Conservation (phyloP, 345 rosid genomes). For the Leavenworthia alabamica region DNA sequence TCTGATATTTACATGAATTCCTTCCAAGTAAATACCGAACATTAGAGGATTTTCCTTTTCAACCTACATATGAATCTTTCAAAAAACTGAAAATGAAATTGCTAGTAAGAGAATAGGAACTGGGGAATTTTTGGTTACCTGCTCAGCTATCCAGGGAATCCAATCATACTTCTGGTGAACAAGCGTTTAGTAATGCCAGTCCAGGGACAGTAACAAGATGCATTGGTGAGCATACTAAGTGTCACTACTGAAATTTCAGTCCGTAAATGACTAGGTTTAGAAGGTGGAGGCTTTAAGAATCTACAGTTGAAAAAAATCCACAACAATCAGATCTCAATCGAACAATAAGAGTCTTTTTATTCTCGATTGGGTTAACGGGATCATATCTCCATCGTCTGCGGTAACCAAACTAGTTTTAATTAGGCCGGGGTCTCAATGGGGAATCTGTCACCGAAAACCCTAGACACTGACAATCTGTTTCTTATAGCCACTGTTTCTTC, state of each 20-base stretch:
- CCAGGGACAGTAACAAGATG: slow-evolving; percentile 53
- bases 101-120: neutral
- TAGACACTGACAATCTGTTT: slow-evolving; percentile 38
- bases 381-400: slow-evolving; percentile 13
- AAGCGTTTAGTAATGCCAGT: slow-evolving; percentile 48
- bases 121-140: slow-evolving; percentile 37
- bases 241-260: slow-evolving; percentile 57
- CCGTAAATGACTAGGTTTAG: slow-evolving; percentile 36
- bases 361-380: slow-evolving; percentile 21
- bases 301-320: slow-evolving; percentile 11
- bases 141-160: slow-evolving; percentile 76
- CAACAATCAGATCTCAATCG: slow-evolving; percentile 34
- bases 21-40: slow-evolving; percentile 70
- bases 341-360: neutral
- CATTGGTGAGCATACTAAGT: slow-evolving; percentile 76
- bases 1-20: slow-evolving; percentile 57
- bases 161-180: slow-evolving; percentile 53
- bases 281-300: slow-evolving; percentile 42
- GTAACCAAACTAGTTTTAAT: neutral
- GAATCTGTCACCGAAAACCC: slow-evolving; percentile 39
- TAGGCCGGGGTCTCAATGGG: slow-evolving; percentile 43
- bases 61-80: slow-evolving; percentile 43
- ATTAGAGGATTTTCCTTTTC: slow-evolving; percentile 35
- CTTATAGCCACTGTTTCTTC: slow-evolving; percentile 32
- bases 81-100: neutral